Base-by-base conservation (phyloP, 768 basidiomycete genomes). In the Kwoniella europaea region DNA sequence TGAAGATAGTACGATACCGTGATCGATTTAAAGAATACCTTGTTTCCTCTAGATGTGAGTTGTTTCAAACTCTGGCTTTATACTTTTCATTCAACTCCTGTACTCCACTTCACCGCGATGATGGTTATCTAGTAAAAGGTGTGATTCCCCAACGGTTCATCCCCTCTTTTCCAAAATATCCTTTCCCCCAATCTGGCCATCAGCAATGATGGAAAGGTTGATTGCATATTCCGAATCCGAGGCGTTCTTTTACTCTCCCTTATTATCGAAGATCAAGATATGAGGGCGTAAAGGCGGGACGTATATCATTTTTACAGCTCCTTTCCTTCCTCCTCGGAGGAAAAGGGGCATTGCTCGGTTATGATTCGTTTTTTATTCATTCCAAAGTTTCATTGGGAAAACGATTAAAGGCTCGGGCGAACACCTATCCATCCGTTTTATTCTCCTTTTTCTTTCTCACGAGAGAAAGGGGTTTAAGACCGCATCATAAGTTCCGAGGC, bases 41-140 rank as follows among this genome's bases (percentile, higher is more conserved):
- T 50, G 13, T 50, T 50, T 4, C 12, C 46, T 50, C 18, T 50
- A 15, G 13, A 50, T 50, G 46, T 50, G 46, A 50, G 46, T 50
- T 18, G 18, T 50, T 50, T 18, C 3, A 46, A 3, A 46, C 2
- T 13, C 16, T 18, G 44, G 16, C 10, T 46, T 50, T 10, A 50
- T 50, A 50, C 46, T 15, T 50, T 50, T 15, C 46, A 50, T 50
- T 50, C 18, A 4, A 50, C 10, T 18, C 12, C 18, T 50, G 10
- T 35, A 35, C 35, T 35, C 35, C 35, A 35, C 35, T 15, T 44
- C 29, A 65, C 73, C 74, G 74, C 77, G 58, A 78, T 76, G 77
- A 78, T 78, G 77, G 67, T 63, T 67, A 50, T 53, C 69, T 78
- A 69, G 77, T 78, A 78, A 78, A 78, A 78, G 77, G 77, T 78